phyloP scores from a whole-genome alignment of 495 filamentous ascomycete species.

The Collariella sp. region DNA sequence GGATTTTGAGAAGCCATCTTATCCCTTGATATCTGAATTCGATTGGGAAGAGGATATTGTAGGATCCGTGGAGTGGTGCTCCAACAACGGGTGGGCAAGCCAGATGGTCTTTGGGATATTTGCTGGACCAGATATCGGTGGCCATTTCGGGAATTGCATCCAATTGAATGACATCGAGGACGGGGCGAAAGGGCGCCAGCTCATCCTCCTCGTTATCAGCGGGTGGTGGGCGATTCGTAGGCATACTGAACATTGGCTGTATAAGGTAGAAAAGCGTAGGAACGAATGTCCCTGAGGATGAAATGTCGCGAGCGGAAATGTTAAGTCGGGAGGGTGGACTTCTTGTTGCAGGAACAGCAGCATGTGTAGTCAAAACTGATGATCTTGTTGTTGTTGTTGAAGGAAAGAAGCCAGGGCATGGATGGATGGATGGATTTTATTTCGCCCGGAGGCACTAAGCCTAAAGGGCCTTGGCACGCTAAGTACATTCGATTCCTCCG shows the following conservation, averaged over 20 bases:
- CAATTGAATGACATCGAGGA: not conserved
- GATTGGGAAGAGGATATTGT: not conserved
- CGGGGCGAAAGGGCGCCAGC: not conserved
- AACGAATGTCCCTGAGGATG: not conserved
- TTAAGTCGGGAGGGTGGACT: too few species aligned
- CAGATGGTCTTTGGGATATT: not conserved
- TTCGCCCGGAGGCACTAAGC: too few species aligned
- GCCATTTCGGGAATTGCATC: not conserved
- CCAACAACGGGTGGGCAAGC: not conserved
- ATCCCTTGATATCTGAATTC: not conserved
- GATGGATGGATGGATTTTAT: too few species aligned
- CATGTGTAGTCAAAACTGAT: too few species aligned
- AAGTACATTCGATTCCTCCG: too few species aligned
- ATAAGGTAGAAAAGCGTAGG: not conserved
- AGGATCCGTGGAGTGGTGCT: not conserved
- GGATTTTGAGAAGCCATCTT: not conserved
- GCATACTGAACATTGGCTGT: not conserved
- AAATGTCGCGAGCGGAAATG: not conserved
- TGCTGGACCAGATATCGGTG: not conserved
- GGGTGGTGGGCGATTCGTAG: not conserved
- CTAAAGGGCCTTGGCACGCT: too few species aligned
- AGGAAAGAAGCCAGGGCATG: too few species aligned
- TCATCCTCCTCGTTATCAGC: not conserved
- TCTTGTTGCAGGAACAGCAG: too few species aligned
- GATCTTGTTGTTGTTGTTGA: too few species aligned